These are phyloP conservation scores for Alectoria sarmentosa DNA, from an alignment of 495 filamentous ascomycete genomes.

Conservation along the genomic window DNA sequence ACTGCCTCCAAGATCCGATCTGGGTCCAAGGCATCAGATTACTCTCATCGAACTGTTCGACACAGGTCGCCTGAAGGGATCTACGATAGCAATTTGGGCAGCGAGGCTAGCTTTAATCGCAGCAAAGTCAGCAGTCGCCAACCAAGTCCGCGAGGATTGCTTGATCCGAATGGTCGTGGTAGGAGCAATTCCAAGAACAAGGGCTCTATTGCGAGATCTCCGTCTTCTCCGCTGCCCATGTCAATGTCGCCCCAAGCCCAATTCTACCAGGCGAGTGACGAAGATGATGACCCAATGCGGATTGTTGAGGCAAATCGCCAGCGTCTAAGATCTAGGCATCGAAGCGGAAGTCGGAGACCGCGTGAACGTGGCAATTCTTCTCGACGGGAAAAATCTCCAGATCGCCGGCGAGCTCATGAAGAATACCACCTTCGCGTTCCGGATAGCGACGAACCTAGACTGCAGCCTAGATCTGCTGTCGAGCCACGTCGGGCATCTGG, in stretches of 20 bases:
- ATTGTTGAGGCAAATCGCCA: conserved; percentile 55
- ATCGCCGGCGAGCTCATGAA: conserved; percentile 35
- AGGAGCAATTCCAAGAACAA: conserved; percentile 47
- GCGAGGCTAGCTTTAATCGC: conserved; percentile 19
- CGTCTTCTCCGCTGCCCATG: conserved; percentile 75
- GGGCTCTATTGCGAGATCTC: conserved; percentile 57
- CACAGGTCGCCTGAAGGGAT: conserved; percentile 24
- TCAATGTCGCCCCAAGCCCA: conserved; percentile 46
- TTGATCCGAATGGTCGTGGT: conserved; percentile 37
- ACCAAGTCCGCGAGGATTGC: conserved; percentile 42
- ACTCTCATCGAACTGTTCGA: conserved; percentile 24
- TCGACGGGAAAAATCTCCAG: conserved; percentile 42
- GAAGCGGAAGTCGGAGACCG: conserved; percentile 53
- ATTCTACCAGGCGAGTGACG: conserved; percentile 29
- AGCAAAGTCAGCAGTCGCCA: conserved; percentile 40
- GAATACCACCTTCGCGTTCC: conserved; percentile 30
- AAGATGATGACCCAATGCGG: conserved; percentile 56
- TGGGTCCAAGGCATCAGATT: conserved; percentile 27
- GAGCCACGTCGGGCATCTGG: conserved; percentile 20
- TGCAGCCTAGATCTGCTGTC: conserved; percentile 22
- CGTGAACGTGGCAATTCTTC: conserved; percentile 41
- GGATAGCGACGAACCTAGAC: conserved; percentile 35
- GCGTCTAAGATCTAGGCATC: conserved; percentile 50
- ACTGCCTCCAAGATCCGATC: conserved; percentile 24
- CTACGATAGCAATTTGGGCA: conserved; percentile 17